phyloP scores from a whole-genome alignment of 2,329 filamentous ascomycete genomes.

The Hypoxylon sp. region DNA sequence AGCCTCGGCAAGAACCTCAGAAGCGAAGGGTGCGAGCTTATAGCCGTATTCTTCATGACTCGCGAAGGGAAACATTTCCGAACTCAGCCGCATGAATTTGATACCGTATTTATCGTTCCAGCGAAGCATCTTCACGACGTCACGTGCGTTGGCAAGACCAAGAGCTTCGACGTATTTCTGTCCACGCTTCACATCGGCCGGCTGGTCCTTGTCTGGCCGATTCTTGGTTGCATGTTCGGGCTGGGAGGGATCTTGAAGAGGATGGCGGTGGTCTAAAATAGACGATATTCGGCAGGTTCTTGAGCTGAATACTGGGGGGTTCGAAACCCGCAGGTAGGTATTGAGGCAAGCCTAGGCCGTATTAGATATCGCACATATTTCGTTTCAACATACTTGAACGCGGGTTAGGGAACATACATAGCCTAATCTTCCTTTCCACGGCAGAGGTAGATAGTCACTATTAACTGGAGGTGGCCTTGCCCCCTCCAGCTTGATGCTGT shows the following conservation, averaged over 20 bases:
- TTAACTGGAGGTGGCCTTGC: constrained; percentile 81
- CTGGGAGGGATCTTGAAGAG: constrained; percentile 78
- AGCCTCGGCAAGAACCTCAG: constrained; percentile 78
- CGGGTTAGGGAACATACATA: constrained; percentile 71
- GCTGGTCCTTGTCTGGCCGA: constrained; percentile 78
- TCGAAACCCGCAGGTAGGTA: constrained; percentile 86
- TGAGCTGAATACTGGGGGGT: constrained; percentile 88
- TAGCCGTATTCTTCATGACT: constrained; percentile 91
- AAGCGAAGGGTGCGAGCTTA: constrained; percentile 83
- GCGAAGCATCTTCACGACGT: constrained; percentile 84
- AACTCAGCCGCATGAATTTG: constrained; percentile 90
- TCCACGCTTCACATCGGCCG: constrained; percentile 74
- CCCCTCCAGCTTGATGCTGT: constrained; percentile 45
- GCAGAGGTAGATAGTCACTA: constrained; percentile 84
- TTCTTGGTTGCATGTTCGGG: constrained; percentile 89
- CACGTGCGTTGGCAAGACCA: constrained; percentile 83
- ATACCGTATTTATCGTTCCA: constrained; percentile 96
- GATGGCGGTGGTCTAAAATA: constrained; percentile 89
- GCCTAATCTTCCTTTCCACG: constrained; percentile 89
- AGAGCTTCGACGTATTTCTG: constrained; percentile 79
- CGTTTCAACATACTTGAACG: constrained; percentile 12
- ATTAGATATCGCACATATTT: constrained; percentile 37
- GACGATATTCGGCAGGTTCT: constrained; percentile 91
- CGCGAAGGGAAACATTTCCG: constrained; percentile 97
- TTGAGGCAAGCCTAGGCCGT: constrained; percentile 80